Conservation (phyloP, 805 yeast genomes). For the Candida incommunis region DNA sequence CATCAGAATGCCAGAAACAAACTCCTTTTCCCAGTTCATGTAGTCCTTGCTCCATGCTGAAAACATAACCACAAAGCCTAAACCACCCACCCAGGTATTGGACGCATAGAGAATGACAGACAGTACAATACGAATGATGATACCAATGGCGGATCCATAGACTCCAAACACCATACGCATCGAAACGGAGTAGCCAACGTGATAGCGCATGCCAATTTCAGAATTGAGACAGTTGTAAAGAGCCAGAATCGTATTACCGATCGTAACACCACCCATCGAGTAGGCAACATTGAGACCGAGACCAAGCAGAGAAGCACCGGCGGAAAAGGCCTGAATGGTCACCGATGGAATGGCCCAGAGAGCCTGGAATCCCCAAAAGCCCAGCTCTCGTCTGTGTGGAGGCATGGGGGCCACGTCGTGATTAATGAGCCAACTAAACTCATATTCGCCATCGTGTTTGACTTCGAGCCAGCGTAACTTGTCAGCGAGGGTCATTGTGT, state of each 20-base stretch:
- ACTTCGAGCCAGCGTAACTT: background rate
- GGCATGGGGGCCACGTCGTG: slow-evolving; percentile 1
- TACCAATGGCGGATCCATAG: slow-evolving; percentile 29
- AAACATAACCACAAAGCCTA: slow-evolving; percentile 23
- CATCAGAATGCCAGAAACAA: background rate
- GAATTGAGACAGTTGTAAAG: slow-evolving; percentile 29
- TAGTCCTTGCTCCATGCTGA: slow-evolving; percentile 10
- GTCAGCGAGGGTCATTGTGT: background rate
- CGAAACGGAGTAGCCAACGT: slow-evolving; percentile 33
- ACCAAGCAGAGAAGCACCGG: slow-evolving; percentile 30
- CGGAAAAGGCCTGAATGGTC: slow-evolving; percentile 31
- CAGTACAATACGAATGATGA: slow-evolving; percentile 28
- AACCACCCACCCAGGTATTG: background rate
- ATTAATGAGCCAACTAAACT: background rate
- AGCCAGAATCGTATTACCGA: slow-evolving; percentile 28
- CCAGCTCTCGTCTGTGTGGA: background rate
- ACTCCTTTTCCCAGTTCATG: slow-evolving; percentile 1
- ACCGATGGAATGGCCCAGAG: slow-evolving; percentile 20
- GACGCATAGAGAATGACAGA: slow-evolving; percentile 17
- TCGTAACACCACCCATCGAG: slow-evolving; percentile 28
- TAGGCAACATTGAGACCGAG: slow-evolving; percentile 33
- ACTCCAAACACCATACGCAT: slow-evolving; percentile 33
- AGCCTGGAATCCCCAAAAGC: slow-evolving; percentile 1
- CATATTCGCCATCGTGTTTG: background rate
- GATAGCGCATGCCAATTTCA: slow-evolving; percentile 32